Conservation (phyloP, 192 early-diverging fungal genomes). For the Backusella parvicylindrica region DNA sequence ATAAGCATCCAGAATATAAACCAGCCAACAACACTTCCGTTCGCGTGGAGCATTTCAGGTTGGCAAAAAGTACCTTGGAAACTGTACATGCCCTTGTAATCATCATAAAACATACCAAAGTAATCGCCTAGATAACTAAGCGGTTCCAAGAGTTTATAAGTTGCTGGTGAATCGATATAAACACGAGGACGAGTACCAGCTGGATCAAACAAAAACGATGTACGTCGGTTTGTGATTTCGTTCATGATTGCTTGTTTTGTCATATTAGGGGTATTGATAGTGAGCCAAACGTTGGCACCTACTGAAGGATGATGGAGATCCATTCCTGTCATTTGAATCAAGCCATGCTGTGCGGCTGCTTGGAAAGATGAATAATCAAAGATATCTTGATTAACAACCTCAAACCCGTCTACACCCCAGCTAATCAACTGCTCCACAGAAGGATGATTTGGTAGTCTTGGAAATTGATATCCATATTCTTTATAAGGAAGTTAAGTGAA, state of each 20-base stretch:
- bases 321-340: conserved; percentile 59
- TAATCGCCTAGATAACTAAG: conserved; percentile 52
- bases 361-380: conserved; percentile 58
- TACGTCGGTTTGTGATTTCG: conserved; percentile 53
- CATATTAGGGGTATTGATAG: conserved; percentile 43
- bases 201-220: conserved; percentile 64
- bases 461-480: conserved; percentile 49
- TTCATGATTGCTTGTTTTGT: conserved; percentile 49
- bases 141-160: conserved; percentile 48
- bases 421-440: conserved; percentile 50
- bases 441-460: conserved; percentile 61
- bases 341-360: conserved; percentile 41
- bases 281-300: conserved; percentile 61
- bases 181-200: conserved; percentile 52
- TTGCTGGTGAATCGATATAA: conserved; percentile 29
- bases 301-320: conserved; percentile 63
- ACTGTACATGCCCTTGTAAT: conserved; percentile 65
- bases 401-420: conserved; percentile 73
- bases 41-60: conserved; percentile 39
- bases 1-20: conserved; percentile 44
- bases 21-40: conserved; percentile 41
- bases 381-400: conserved; percentile 57
- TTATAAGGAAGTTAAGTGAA: neutral
- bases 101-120: conserved; percentile 57
- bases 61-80: conserved; percentile 69